Evolutionary conservation across 345 rosid genomes (phyloP), one percentile per base, ranked within the genome.

Genomic region (Microcos paniculata): DNA sequence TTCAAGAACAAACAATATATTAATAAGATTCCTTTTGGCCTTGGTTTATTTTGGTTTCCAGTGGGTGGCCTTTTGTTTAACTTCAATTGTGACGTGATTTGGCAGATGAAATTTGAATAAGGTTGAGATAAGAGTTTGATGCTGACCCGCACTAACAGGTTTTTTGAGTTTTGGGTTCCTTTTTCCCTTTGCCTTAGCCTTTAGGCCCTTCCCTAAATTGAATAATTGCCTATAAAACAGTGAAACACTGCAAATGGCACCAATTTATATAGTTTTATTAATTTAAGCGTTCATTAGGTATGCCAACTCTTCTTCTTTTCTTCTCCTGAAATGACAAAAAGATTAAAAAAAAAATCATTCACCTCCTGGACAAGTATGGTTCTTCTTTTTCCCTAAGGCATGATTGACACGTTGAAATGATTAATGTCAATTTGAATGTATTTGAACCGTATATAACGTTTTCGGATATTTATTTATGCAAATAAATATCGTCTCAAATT

Each of bases 101-200:
- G 35, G 73, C 40, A 51, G 14, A 69, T 16, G 64, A 77, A 62
- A 62, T 80, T 87, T 78, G 83, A 81, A 82, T 48, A 51, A 59
- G 82, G 76, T 18, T 81, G 77, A 53, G 76, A 56, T 42, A 62
- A 71, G 76, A 24, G 62, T 53, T 49, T 70, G 85, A 80, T 70
- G 80, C 79, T 71, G 83, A 83, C 84, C 26, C 67, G 40, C 82
- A 70, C 76, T 62, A 52, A 43, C 35, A n/a, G 78, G 61, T 72
- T 12, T 26, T 16, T 26, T 38, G 24, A 42, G 18, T 33, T 40
- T 40, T 72, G 52, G 82, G 80, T 63, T 78, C 85, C 62, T 78
- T 77, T 76, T n/a, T n/a, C n/a, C n/a, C n/a, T n/a, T n/a, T n/a
- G n/a, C n/a, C n/a, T n/a, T n/a, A n/a, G n/a, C 33, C 8, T 71